Percentiles rank a stretch among this genome's conserved stretches.
Conservation (phyloP, 208 protist genomes). For the Porcisia deanei region DNA sequence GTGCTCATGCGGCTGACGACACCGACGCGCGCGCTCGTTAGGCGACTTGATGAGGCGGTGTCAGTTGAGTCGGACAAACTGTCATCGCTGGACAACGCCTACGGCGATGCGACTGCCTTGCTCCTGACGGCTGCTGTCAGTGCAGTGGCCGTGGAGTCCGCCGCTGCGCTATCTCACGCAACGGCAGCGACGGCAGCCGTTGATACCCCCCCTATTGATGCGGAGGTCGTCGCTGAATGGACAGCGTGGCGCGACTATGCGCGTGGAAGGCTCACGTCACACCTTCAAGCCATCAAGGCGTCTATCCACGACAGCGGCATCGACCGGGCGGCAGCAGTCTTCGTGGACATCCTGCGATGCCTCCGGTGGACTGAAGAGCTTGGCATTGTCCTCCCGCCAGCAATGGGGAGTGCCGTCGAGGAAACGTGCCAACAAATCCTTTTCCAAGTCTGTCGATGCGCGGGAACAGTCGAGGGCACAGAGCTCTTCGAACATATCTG, state of each 20-base stretch:
- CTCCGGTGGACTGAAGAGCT: constrained; percentile 27
- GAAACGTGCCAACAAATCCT: constrained; percentile 12
- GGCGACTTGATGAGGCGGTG: not conserved
- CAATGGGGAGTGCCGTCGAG: constrained; percentile 3
- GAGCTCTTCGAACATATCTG: constrained; percentile 18
- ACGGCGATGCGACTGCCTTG: constrained; percentile 14
- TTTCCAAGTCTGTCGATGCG: constrained; percentile 9
- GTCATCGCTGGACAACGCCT: not conserved
- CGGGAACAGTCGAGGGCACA: not conserved
- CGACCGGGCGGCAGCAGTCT: not conserved
- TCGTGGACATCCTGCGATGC: constrained; percentile 25
- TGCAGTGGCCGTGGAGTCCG: constrained; percentile 21
- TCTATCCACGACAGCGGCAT: not conserved
- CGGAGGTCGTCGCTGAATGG: constrained; percentile 9
- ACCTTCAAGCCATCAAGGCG: not conserved
- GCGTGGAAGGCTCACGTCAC: not conserved
- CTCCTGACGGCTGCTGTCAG: constrained; percentile 19
- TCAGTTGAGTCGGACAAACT: not conserved
- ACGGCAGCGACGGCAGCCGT: not conserved
- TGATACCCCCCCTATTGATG: not conserved
- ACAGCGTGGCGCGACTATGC: constrained; percentile 13
- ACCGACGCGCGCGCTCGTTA: constrained; percentile 2
- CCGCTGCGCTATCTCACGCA: constrained; percentile 1
- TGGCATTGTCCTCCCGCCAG: constrained; percentile 12
- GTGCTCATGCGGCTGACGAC: constrained; percentile 13